A percentile compares a stretch with the other conserved stretches of the same genome.
These are phyloP conservation scores for Scedosporium aurantiacum DNA, from an alignment of 2,329 filamentous ascomycete species.

Conservation along the genomic window DNA sequence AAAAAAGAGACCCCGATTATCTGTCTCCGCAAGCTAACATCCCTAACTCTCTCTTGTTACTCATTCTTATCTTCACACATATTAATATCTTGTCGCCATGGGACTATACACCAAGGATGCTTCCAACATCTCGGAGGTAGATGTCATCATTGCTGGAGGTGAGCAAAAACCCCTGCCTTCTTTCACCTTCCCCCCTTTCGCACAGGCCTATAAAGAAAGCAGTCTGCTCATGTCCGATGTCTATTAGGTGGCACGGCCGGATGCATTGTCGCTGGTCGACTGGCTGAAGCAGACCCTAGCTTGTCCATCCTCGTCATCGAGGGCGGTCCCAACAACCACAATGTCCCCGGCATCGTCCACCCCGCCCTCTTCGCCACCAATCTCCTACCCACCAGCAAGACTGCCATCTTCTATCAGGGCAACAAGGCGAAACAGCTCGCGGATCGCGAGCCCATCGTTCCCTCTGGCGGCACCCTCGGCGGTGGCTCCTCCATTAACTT, in stretches of 20 bases:
- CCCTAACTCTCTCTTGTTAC: neutral
- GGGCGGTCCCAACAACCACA: constrained; percentile 16
- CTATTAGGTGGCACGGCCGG: constrained; percentile 17
- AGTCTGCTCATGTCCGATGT: neutral
- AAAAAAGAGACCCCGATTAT: too few species aligned
- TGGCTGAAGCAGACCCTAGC: constrained; percentile 15
- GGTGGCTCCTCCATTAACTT: constrained; percentile 23
- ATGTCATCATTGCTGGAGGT: constrained; percentile 41
- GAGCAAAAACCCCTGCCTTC: constrained; percentile 6
- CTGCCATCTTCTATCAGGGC: constrained; percentile 14
- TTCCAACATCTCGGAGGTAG: constrained; percentile 28
- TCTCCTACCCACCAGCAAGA: constrained; percentile 13
- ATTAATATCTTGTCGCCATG: constrained; percentile 7
- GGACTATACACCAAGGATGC: constrained; percentile 13
- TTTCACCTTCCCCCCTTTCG: neutral
- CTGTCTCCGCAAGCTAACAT: neutral
- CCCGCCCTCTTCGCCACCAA: constrained; percentile 14
- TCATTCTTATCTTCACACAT: neutral
- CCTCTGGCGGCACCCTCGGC: constrained; percentile 17
- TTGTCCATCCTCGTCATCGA: constrained; percentile 19
- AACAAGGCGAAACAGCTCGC: constrained; percentile 15
- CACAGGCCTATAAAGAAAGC: too few species aligned
- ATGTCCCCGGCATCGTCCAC: constrained; percentile 15
- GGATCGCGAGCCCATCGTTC: constrained; percentile 14
- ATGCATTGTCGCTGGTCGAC: constrained; percentile 16